These are phyloP conservation scores for Naganishia sp. DNA, from an alignment of 1,284 basidiomycete species.

Conservation along the genomic window DNA sequence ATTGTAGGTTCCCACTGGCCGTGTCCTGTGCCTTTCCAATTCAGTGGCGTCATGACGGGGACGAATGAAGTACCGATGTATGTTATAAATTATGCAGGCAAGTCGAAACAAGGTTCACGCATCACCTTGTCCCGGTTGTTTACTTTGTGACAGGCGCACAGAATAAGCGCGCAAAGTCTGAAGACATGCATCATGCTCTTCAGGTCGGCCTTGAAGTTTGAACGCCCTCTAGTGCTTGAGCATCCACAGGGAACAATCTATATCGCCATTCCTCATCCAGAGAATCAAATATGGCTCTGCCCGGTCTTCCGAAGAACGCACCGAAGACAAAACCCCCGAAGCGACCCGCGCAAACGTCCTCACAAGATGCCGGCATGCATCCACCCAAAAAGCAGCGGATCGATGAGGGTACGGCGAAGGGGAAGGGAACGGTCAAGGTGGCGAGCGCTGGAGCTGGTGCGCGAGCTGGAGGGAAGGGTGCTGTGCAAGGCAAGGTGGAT, in stretches of 20 bases:
- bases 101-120: no score
- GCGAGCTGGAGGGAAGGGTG: slow-evolving; percentile 1
- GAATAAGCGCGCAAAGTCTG: background rate
- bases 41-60: no score
- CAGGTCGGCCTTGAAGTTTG: no score
- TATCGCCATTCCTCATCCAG: no score
- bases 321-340: background rate
- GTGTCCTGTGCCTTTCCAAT: no score
- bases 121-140: background rate
- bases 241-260: no score
- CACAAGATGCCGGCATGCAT: slow-evolving; percentile 6
- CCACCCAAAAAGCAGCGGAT: slow-evolving; percentile 17
- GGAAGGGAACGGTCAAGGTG: slow-evolving; percentile 9
- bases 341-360: background rate
- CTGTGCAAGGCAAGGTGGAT: background rate
- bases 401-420: background rate
- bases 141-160: slow-evolving; percentile 2
- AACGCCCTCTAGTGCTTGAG: no score
- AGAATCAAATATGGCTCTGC: no score
- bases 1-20: no score
- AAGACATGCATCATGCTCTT: background rate
- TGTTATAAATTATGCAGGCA: no score
- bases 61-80: no score
- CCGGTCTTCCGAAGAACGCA: no score
- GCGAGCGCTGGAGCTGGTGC: slow-evolving; percentile 2